A percentile compares a stretch with the other conserved stretches of the same genome.
phyloP scores from a whole-genome alignment of 352 stramenopile species.

The Globisporangium viniferum region DNA sequence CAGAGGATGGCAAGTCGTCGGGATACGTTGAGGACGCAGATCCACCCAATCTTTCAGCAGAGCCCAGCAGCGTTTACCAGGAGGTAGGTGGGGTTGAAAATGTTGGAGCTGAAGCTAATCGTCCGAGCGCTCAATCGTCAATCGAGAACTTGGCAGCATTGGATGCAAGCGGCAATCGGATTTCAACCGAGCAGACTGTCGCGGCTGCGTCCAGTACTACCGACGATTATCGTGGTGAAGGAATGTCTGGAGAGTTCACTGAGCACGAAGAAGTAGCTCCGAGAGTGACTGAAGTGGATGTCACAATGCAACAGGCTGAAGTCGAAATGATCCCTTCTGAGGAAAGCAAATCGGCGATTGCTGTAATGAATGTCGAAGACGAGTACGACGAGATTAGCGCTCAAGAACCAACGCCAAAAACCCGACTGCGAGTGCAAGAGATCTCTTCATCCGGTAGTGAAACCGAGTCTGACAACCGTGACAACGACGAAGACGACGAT shows the following conservation, averaged over 20 bases:
- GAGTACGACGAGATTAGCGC: background rate
- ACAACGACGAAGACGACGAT: constrained; percentile 24
- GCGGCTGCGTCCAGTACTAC: background rate
- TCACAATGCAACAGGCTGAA: background rate
- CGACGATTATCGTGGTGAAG: background rate
- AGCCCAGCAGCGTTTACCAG: background rate
- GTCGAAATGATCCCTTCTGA: background rate
- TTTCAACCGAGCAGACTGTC: background rate
- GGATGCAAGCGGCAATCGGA: background rate
- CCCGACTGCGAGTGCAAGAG: constrained; percentile 4
- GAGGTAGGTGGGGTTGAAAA: background rate
- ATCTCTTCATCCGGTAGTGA: constrained; percentile 28
- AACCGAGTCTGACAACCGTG: constrained; percentile 17
- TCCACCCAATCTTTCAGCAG: background rate
- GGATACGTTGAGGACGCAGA: background rate
- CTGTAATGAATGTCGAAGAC: background rate
- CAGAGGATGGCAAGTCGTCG: background rate
- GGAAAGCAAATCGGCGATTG: background rate
- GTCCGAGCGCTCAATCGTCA: background rate
- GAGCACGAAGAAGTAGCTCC: background rate
- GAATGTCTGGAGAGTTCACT: background rate
- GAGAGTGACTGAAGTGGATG: background rate
- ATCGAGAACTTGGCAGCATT: background rate
- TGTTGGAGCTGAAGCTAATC: background rate
- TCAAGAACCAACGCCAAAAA: background rate